Conservation (phyloP, 2,329 filamentous ascomycete genomes). For the Colletotrichum caudatum region DNA sequence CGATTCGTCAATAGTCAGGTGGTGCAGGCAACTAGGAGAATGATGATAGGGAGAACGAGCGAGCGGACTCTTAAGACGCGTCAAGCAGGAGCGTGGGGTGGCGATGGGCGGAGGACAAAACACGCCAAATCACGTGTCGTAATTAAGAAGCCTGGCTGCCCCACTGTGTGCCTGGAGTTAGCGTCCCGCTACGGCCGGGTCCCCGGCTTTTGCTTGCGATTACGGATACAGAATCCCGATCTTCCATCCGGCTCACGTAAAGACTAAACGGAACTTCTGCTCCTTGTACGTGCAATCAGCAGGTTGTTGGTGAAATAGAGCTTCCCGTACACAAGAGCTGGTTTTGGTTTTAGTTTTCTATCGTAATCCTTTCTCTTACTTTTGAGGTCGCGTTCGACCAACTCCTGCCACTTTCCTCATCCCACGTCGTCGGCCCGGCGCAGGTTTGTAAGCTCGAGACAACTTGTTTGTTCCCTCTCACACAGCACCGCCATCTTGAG, state of each 20-base stretch:
- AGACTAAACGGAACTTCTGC: not conserved
- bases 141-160: slow-evolving; percentile 8
- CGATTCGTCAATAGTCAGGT: not conserved
- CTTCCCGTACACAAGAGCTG: too few species aligned
- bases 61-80: slow-evolving; percentile 48
- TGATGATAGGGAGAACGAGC: slow-evolving; percentile 10
- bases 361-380: too few species aligned
- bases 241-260: not conserved
- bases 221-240: not conserved
- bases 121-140: slow-evolving; percentile 56
- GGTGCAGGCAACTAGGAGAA: not conserved
- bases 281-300: not conserved
- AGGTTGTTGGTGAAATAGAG: too few species aligned
- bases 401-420: not conserved
- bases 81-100: slow-evolving; percentile 43
- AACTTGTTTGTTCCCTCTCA: not conserved
- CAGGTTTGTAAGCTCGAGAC: not conserved
- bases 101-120: slow-evolving; percentile 44
- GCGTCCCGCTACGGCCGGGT: not conserved
- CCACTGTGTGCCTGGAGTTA: slow-evolving; percentile 32
- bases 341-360: not conserved
- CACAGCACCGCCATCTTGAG: not conserved
- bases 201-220: not conserved
- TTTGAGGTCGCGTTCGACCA: too few species aligned
- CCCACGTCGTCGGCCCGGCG: not conserved